Base-by-base conservation (phyloP, 2,329 filamentous ascomycete genomes). In the Aspergillus sojae region DNA sequence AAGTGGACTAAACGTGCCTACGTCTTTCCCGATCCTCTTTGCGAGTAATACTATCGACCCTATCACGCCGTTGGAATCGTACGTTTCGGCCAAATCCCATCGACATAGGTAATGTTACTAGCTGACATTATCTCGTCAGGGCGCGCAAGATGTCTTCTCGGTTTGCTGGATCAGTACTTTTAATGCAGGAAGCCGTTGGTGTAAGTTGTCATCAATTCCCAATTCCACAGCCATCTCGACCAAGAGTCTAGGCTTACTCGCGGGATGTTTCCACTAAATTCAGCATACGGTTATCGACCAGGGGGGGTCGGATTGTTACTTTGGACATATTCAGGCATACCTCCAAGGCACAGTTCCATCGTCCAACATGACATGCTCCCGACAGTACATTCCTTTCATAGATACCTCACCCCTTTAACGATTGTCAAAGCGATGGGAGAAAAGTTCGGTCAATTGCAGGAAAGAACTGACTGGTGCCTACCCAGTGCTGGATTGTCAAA, bases 1-100 rank as follows among this genome's bases (percentile, higher is more conserved):
- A 57, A 57, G 34, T 50, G 57, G 9, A 59, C 9, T 28, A 28
- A 36, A 61, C 36, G 30, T 1, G 58, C 62, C 60, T 65, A 66
- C 64, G 1, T 77, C 78, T 28, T 81, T 84, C 62, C 86, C 85
- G 0, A 76, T 88, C 26, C 78, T 88, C 23, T 84, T 86, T 70
- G 70, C 86, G 21, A 82, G 82, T 32, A 87, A 84, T 70, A 84
- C 82, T 0, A 78, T 82, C 41, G 86, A 88, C 64, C 86, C 86
- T 0, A 83, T 88, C 0, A 88, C 85, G 1, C 85, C 85, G 3
- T 73, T 87, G 23, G 12, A 58, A 61, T 67, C 65, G 65, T 68
- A 67, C 14, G 65, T 59, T 56, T 41, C 4, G 39, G 32, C 9
- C 55, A 16, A 7, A 28, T 48, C 45, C 5, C 21, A 28, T 19